A percentile compares a stretch with the other conserved stretches of the same genome.
phyloP scores from a whole-genome alignment of 176 grass and related monocot genomes.

The Phoenix dactylifera region DNA sequence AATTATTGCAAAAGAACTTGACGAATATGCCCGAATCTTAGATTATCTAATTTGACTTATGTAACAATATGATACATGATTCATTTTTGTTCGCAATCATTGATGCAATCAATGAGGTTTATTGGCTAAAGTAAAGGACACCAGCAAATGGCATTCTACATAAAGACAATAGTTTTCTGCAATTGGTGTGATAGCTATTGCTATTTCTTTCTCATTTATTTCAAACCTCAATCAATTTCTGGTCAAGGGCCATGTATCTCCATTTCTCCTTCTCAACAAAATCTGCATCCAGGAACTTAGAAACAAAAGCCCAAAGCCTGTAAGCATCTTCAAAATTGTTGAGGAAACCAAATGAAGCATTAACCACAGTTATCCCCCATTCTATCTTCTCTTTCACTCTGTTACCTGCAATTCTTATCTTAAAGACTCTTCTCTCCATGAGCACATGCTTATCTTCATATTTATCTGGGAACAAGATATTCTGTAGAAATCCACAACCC shows the following conservation, averaged over 20 bases:
- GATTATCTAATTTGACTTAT: too few species aligned
- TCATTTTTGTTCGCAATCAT: too few species aligned
- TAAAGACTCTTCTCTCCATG: conserved; percentile 25
- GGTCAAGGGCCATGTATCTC: conserved; percentile 86
- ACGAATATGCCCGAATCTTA: too few species aligned
- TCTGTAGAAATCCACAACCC: conserved; percentile 58
- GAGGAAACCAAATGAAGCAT: conserved; percentile 69
- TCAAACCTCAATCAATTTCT: conserved; percentile 59
- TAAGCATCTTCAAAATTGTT: conserved; percentile 90
- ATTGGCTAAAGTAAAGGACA: too few species aligned
- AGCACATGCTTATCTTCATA: conserved; percentile 33
- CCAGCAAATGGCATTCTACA: too few species aligned
- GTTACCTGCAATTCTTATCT: not conserved
- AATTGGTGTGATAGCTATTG: too few species aligned
- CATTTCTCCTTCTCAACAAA: conserved; percentile 89
- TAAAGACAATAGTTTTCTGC: too few species aligned
- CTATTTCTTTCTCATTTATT: too few species aligned
- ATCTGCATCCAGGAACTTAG: conserved; percentile 86
- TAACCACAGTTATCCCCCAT: conserved; percentile 63
- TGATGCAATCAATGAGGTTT: too few species aligned
- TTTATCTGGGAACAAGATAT: conserved; percentile 64
- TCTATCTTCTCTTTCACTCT: conserved; percentile 23
- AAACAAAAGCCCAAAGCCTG: conserved; percentile 75
- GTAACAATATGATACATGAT: too few species aligned
- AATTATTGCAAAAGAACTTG: too few species aligned